Evolutionary conservation across 1,139 yeast species (phyloP).

Genomic region (Nakaseomyces sp.): DNA sequence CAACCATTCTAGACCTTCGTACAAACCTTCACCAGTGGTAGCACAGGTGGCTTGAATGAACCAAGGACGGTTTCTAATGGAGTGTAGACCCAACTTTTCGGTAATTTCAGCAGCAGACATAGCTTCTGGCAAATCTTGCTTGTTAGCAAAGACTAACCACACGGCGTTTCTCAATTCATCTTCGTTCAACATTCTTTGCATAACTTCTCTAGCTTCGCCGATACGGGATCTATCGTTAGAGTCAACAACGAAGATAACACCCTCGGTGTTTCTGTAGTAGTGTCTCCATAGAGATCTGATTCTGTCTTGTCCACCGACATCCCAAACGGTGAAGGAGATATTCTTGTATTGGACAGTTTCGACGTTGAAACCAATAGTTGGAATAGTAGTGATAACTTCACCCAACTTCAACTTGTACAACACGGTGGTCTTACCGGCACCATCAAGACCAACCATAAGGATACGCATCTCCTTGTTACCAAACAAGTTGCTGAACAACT

Average conservation of each 20-base stretch:
- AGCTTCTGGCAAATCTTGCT: constrained; percentile 89
- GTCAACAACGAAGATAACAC: constrained; percentile 87
- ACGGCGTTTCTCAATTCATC: constrained; percentile 89
- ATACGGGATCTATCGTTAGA: constrained; percentile 92
- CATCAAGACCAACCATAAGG: constrained; percentile 90
- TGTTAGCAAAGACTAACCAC: constrained; percentile 81
- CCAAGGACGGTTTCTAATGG: constrained; percentile 85
- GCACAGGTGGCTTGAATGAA: constrained; percentile 85
- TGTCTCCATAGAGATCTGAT: constrained; percentile 95
- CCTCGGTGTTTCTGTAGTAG: constrained; percentile 89
- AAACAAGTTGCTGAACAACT: constrained; percentile 77
- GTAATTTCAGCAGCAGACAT: constrained; percentile 88
- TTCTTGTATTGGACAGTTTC: constrained; percentile 92
- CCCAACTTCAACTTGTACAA: constrained; percentile 83
- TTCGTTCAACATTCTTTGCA: constrained; percentile 90
- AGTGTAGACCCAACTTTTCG: constrained; percentile 73
- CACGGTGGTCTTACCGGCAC: constrained; percentile 89
- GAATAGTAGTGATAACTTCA: constrained; percentile 87
- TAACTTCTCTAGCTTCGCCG: constrained; percentile 85
- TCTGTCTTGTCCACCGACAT: constrained; percentile 96
- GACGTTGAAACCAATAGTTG: constrained; percentile 90
- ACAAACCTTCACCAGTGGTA: constrained; percentile 83
- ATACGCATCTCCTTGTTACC: constrained; percentile 83
- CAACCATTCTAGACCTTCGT: constrained; percentile 89
- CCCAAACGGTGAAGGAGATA: constrained; percentile 93